Conservation (phyloP, 2,329 filamentous ascomycete species). For the Penicillium nordicum region DNA sequence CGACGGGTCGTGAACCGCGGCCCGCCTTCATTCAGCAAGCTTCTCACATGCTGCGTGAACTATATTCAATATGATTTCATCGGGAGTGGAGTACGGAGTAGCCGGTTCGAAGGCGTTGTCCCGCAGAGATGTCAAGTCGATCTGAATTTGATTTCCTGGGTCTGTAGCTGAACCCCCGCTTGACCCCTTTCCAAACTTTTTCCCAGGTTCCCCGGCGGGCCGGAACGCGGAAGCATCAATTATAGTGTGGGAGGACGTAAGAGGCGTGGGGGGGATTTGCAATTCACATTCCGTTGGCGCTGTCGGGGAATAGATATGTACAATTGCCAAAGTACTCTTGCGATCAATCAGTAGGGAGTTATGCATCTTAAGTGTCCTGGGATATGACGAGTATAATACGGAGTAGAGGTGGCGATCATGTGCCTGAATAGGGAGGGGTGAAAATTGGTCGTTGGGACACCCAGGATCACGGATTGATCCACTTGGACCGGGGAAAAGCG, state of each 20-base stretch:
- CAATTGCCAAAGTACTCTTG: slow-evolving; percentile 1
- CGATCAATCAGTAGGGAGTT: background rate
- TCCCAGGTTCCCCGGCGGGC: slow-evolving; percentile 12
- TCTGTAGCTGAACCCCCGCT: background rate
- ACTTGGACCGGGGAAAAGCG: slow-evolving; percentile 16
- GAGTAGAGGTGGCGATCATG: background rate
- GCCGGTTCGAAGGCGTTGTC: background rate
- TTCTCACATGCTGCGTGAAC: background rate
- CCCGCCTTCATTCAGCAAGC: slow-evolving; percentile 3
- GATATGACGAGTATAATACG: slow-evolving; percentile 4
- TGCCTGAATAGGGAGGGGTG: background rate
- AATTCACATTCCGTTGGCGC: background rate
- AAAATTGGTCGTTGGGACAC: slow-evolving; percentile 1
- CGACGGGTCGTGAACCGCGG: slow-evolving; percentile 11
- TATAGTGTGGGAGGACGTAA: background rate
- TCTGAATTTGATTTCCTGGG: slow-evolving; percentile 4
- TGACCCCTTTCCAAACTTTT: background rate
- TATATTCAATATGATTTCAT: background rate
- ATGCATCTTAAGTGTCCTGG: background rate
- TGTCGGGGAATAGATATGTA: background rate
- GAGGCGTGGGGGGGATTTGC: background rate
- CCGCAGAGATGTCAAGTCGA: slow-evolving; percentile 11
- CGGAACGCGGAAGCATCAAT: slow-evolving; percentile 9
- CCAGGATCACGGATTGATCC: slow-evolving; percentile 11
- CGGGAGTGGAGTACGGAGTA: background rate